Evolutionary conservation across 2,329 filamentous ascomycete genomes (phyloP), one percentile per base, ranked within the genome.

Genomic region (Harringtonia lauricola): DNA sequence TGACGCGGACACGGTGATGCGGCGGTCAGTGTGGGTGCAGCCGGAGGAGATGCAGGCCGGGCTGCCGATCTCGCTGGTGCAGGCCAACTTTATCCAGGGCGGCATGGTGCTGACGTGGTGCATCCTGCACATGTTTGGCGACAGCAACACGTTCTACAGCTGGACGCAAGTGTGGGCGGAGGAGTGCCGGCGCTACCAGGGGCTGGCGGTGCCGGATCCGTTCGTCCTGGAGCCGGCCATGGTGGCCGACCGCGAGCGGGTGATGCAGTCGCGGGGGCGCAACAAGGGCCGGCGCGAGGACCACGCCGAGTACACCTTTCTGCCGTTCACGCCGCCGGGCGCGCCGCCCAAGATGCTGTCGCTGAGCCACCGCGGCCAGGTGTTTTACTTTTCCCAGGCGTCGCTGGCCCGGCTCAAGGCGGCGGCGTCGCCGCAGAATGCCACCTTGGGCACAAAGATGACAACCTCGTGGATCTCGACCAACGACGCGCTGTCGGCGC

Each of bases 221-320:
- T 18, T 81, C 75, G 69, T 76, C 42, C 65, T 81, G 9, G n/a
- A 39, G 3, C 17, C 24, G 14, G 43, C n/a, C 43, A 44, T 44
- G 26, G 4, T 44, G 13, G 26, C 8, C 14, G 17, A 24, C 22
- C 37, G 43, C 18, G 3, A 21, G 17, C 36, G n/a, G 17, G 24
- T 41, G 7, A 31, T 28, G 24, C 9, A 14, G 7, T 9, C 37
- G 12, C 17, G 18, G n/a, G 37, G 43, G 18, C 24, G 19, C 24
- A 22, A 40, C 33, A 2, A 22, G 14, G 43, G 26, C 26, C 43
- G 33, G 18, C 8, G 14, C 17, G 33, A 28, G 15, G 31, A 41
- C 26, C 43, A 44, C 38, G 24, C 24, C 33, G 43, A 36, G 26
- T 36, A 36, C 24, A 36, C 31, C 10, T 12, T 39, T 12, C 31